Evolutionary conservation across 1,139 yeast genomes (phyloP), one percentile per base, ranked within the genome.

Genomic region (Saccharomyces hybrid): DNA sequence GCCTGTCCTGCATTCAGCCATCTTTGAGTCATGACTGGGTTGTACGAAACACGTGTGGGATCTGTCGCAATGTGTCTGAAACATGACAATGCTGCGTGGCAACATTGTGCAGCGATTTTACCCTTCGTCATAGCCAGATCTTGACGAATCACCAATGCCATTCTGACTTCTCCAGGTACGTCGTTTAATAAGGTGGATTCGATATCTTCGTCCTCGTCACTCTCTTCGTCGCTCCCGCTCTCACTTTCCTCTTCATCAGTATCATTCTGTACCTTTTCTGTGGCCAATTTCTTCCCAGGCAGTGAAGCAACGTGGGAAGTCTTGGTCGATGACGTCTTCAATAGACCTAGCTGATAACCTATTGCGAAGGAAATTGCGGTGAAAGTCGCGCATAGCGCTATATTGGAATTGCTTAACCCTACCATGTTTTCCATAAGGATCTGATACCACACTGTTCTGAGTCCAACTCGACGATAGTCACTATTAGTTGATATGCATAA

Each of bases 31-130:
- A 86, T 72, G 25, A 74, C 74, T 5, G 83, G 79, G 61, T 85
- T 84, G 63, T 74, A 84, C 2, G 88, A 83, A 4, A 75, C 77
- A 46, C 65, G 62, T 7, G 77, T 72, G 7, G 78, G 73, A 5
- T 81, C 78, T 44, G 79, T 75, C 28, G 79, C 74, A 68, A 89
- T 86, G 58, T 84, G 76, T 66, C 86, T 84, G 72, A 88, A 93
- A 61, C 95, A 82, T 0, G 95, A 93, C 49, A 93, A 77, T 0
- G 99, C 95, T n/a, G 99, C 99, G 73, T 93, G 99, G 52, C 90
- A 86, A 70, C 98, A 91, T 70, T 93, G 99, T 1, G 99, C 99
- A 1, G 98, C 98, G 1, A 88, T 87, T 69, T 95, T 95, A 38
- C 99, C 99, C 71, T 89, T 90, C 48, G 88, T 84, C 99, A 93